phyloP scores from a whole-genome alignment of 139 green algal species.

The Chlorella sp. region DNA sequence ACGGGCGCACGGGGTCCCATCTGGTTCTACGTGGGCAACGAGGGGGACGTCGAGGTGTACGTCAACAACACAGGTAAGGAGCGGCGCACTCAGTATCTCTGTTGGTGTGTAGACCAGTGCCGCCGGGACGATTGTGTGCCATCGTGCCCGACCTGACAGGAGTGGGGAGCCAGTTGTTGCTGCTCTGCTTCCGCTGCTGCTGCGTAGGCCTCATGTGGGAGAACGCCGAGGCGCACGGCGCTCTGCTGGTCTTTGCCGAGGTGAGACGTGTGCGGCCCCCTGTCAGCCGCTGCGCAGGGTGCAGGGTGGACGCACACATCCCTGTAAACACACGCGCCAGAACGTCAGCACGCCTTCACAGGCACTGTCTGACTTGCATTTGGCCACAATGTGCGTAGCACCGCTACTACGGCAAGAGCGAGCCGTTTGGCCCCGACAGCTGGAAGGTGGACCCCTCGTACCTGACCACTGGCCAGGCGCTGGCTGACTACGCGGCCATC shows the following conservation, averaged over 20 bases:
- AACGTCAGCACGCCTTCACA: no score
- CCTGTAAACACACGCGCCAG: no score
- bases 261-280: no score
- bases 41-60: background rate
- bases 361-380: no score
- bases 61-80: constrained; percentile 31
- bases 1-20: background rate
- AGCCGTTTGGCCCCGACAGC: constrained; percentile 40
- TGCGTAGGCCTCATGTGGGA: constrained; percentile 60
- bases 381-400: constrained; percentile 62
- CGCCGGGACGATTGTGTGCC: no score
- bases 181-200: no score
- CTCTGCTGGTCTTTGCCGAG: constrained; percentile 43
- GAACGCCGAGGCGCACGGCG: constrained; percentile 27
- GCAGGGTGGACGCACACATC: no score
- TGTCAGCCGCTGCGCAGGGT: no score
- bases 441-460: constrained; percentile 31
- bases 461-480: constrained; percentile 58
- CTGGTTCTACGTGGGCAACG: background rate
- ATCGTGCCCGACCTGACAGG: no score
- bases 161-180: no score
- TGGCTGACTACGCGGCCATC: constrained; percentile 57
- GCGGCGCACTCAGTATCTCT: no score
- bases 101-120: no score
- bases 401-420: constrained; percentile 71